Evolutionary conservation across 805 yeast genomes (phyloP).

Genomic region (Wickerhamiella occidentalis): DNA sequence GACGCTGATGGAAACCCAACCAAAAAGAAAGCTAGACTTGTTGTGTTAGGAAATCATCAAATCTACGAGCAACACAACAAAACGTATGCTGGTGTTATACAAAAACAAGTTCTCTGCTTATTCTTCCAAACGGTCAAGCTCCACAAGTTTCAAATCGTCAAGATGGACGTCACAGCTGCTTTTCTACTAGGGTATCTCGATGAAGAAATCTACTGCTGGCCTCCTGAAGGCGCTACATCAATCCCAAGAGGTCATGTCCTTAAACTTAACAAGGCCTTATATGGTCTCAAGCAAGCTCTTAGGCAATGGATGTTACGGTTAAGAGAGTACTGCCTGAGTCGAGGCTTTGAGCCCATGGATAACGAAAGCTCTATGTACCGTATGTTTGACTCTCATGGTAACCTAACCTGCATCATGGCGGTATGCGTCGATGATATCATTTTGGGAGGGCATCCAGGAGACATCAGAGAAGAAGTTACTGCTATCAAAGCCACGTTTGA

Average conservation of each 20-base stretch:
- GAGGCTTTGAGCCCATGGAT: background rate
- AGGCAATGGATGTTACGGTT: background rate
- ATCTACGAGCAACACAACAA: background rate
- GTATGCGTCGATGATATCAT: slow-evolving; percentile 1
- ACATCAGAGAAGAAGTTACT: background rate
- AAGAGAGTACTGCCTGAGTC: background rate
- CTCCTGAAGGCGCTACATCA: background rate
- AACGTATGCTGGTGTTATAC: slow-evolving; percentile 5
- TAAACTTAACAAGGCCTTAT: background rate
- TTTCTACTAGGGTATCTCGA: background rate
- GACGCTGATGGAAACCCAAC: background rate
- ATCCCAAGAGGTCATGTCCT: background rate
- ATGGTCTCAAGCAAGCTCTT: slow-evolving; percentile 6
- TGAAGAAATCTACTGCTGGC: background rate
- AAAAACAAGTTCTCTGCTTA: background rate
- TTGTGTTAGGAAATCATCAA: background rate
- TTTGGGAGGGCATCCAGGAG: background rate
- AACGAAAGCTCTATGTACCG: background rate
- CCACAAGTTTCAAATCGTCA: background rate
- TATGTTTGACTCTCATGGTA: background rate
- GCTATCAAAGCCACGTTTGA: background rate
- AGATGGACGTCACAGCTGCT: slow-evolving; percentile 6
- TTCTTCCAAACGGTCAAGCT: background rate
- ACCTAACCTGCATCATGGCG: background rate
- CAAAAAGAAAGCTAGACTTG: background rate